phyloP scores from a whole-genome alignment of 805 yeast genomes.

The Vanderwaltozyma verrucispora region DNA sequence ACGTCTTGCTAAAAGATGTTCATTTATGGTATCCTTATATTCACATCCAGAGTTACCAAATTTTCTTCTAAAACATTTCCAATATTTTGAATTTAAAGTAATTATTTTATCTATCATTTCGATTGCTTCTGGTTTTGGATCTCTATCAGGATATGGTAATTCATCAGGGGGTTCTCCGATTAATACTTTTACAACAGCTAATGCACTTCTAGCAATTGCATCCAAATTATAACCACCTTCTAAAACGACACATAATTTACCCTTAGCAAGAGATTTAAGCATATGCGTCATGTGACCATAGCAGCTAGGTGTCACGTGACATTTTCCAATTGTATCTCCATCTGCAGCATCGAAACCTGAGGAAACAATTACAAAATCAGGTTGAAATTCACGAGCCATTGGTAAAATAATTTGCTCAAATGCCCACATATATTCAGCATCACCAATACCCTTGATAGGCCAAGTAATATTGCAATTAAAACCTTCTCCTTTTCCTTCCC shows the following conservation, averaged over 20 bases:
- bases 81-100: constrained; percentile 68
- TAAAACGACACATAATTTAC: constrained; percentile 75
- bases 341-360: constrained; percentile 98
- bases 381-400: constrained; percentile 75
- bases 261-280: constrained; percentile 78
- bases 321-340: constrained; percentile 94
- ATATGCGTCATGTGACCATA: constrained; percentile 94
- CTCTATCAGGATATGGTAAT: constrained; percentile 36
- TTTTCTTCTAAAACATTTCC: constrained; percentile 58
- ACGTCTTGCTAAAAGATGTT: constrained; percentile 30
- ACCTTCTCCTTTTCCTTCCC: constrained; percentile 81
- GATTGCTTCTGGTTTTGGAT: constrained; percentile 69
- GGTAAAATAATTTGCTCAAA: constrained; percentile 85
- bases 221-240: constrained; percentile 97
- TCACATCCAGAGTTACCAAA: constrained; percentile 45
- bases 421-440: constrained; percentile 90
- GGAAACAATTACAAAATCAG: constrained; percentile 85
- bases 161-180: constrained; percentile 93
- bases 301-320: constrained; percentile 90
- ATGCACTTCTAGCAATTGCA: constrained; percentile 79
- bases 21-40: constrained; percentile 27
- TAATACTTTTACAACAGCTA: constrained; percentile 83
- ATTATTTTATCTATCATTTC: constrained; percentile 75
- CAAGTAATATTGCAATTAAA: constrained; percentile 86
- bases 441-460: constrained; percentile 86